Evolutionary conservation across 352 stramenopile species (phyloP), one percentile per base, ranked within the genome.

Genomic region (Hyaloperonospora arabidopsidis): DNA sequence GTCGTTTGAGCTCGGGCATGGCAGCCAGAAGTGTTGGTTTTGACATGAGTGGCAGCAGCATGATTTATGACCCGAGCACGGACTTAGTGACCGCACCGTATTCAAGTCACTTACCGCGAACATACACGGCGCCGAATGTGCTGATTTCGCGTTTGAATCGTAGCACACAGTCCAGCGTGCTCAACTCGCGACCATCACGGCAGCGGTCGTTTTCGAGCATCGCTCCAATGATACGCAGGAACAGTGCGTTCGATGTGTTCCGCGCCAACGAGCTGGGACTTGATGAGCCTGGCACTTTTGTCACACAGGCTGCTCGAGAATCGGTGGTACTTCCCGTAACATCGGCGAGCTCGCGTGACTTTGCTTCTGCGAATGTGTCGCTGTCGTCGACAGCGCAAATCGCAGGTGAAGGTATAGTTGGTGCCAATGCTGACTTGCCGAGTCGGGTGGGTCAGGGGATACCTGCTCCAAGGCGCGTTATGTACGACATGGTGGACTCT

Each of bases 21-120:
- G 19, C 55, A 49, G n/a, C 53, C 40, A 59, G 61, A 43, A 25
- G 54, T 47, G 72, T 66, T 54, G 60, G 70, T 15, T 84, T 80
- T 53, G 68, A 69, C 43, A 54, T 67, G 40, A 65, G 39, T 25
- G 41, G 62, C 17, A 58, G 45, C 23, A 57, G 34, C 17, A 45
- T 55, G 8, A 60, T 80, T 41, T 66, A 63, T 51, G 73, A 84
- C 17, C 73, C 73, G 23, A 84, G 70, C 38, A 68, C 70, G 7
- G 73, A 80, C 45, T 52, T 84, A 41, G 61, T 67, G 17, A 56
- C 70, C 19, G 49, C 45, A 1, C 64, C 62, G 18, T 73, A 65
- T 49, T 49, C 49, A 21, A 39, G 46, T 12, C 41, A 67, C 18
- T 36, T 73, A 22, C 23, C 61, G 6, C 45, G 65, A 15, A 73